Conservation (phyloP, 225 moss, liverwort and hornwort species). For the Bryum argenteum region DNA sequence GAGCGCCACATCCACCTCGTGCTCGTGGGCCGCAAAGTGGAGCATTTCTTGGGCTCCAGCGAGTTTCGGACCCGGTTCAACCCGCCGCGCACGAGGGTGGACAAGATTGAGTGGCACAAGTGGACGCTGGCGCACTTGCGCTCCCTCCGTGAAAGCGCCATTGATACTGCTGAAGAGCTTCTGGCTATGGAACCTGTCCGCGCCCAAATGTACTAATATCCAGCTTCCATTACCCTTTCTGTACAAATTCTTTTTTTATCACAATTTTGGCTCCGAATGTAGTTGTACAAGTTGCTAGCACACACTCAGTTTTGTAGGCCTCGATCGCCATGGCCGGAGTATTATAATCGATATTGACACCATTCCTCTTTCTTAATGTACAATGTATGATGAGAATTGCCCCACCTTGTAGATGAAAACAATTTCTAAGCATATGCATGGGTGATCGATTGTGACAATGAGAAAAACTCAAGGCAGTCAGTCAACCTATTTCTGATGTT, state of each 20-base stretch:
- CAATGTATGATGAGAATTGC: not conserved
- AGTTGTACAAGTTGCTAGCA: constrained; percentile 42
- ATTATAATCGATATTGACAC: constrained; percentile 18
- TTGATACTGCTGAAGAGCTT: constrained; percentile 53
- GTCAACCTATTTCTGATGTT: too few relatives aligned
- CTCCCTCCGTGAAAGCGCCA: constrained; percentile 47
- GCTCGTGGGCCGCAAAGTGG: constrained; percentile 65
- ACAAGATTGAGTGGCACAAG: constrained; percentile 57
- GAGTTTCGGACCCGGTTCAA: constrained; percentile 56
- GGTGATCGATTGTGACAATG: not conserved
- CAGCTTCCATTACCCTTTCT: not conserved
- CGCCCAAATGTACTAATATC: constrained; percentile 59
- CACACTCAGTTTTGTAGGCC: constrained; percentile 38
- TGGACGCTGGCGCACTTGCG: constrained; percentile 56
- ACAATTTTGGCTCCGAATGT: constrained; percentile 21
- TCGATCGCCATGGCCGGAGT: constrained; percentile 29
- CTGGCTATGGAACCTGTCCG: constrained; percentile 43
- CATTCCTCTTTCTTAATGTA: not conserved
- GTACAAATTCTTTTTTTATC: constrained; percentile 25
- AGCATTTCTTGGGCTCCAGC: constrained; percentile 52
- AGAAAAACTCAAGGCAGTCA: too few relatives aligned
- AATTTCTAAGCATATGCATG: not conserved
- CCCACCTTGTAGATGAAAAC: not conserved
- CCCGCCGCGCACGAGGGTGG: constrained; percentile 45
- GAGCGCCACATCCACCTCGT: constrained; percentile 55